These are phyloP conservation scores for Clavispora vitiphila DNA, from an alignment of 805 yeast genomes.

Conservation along the genomic window DNA sequence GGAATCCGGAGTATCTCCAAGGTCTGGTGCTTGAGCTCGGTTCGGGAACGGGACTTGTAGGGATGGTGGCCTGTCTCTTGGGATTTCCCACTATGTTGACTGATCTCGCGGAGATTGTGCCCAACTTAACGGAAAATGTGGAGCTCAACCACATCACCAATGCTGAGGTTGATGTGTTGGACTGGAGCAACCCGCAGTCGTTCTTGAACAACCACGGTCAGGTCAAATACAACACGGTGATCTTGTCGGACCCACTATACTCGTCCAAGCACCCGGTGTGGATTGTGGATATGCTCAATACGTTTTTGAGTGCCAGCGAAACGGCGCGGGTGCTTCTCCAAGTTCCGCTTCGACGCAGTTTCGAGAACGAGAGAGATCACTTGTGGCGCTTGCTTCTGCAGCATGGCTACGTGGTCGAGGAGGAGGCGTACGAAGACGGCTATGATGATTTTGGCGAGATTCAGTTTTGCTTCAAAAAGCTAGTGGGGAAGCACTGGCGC, in stretches of 20 bases:
- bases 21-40: constrained; percentile 70
- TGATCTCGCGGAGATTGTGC: constrained; percentile 73
- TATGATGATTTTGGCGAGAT: constrained; percentile 82
- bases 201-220: constrained; percentile 22
- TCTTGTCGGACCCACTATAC: constrained; percentile 87
- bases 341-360: constrained; percentile 68
- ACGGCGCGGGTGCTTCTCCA: constrained; percentile 57
- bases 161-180: constrained; percentile 50
- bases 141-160: constrained; percentile 39
- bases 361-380: constrained; percentile 55
- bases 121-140: constrained; percentile 60
- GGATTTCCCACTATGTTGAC: constrained; percentile 56
- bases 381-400: constrained; percentile 53
- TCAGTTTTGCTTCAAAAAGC: constrained; percentile 47
- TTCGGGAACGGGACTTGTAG: constrained; percentile 90
- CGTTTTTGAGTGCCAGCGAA: constrained; percentile 33
- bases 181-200: constrained; percentile 67
- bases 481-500: background rate
- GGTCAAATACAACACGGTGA: constrained; percentile 50
- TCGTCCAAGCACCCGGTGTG: constrained; percentile 75
- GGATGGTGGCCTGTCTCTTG: constrained; percentile 58
- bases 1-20: constrained; percentile 11
- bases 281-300: constrained; percentile 56
- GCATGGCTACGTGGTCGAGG: constrained; percentile 28
- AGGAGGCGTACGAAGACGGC: constrained; percentile 53